These are phyloP conservation scores for Talaromyces sp. DNA, from an alignment of 2,329 filamentous ascomycete genomes.

Conservation along the genomic window DNA sequence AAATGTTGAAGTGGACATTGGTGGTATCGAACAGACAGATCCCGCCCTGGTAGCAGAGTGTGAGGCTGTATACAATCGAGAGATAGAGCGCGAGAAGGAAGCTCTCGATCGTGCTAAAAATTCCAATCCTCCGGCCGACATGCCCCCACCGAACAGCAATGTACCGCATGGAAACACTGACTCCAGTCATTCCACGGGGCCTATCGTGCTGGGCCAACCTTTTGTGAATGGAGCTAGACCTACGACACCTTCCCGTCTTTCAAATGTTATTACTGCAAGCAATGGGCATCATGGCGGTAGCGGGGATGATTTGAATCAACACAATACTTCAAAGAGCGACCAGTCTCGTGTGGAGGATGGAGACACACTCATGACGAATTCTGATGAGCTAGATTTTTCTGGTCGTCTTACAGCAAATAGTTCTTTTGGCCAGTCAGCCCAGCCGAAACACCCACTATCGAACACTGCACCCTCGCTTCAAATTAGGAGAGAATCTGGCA, in stretches of 20 bases:
- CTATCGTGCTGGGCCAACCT: constrained; percentile 61
- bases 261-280: constrained; percentile 44
- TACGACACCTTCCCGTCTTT: constrained; percentile 57
- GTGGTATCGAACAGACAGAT: constrained; percentile 64
- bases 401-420: constrained; percentile 44
- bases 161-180: constrained; percentile 52
- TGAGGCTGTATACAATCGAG: constrained; percentile 73
- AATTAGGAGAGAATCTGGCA: constrained; percentile 43
- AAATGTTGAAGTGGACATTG: constrained; percentile 92
- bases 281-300: constrained; percentile 53
- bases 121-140: constrained; percentile 40
- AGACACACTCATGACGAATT: constrained; percentile 61
- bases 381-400: constrained; percentile 42
- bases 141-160: constrained; percentile 49
- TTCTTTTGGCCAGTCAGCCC: constrained; percentile 51
- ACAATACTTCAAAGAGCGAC: constrained; percentile 52
- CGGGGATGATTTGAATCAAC: constrained; percentile 39
- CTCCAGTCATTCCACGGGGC: constrained; percentile 47
- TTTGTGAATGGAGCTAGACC: constrained; percentile 55
- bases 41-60: constrained; percentile 67
- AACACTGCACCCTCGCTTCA: constrained; percentile 48
- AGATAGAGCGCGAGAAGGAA: constrained; percentile 65
- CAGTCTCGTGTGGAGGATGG: constrained; percentile 47
- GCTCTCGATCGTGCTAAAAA: constrained; percentile 54
- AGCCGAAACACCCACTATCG: constrained; percentile 45